Base-by-base conservation (phyloP, 129 eudicot genomes). In the Tagetes patula region DNA sequence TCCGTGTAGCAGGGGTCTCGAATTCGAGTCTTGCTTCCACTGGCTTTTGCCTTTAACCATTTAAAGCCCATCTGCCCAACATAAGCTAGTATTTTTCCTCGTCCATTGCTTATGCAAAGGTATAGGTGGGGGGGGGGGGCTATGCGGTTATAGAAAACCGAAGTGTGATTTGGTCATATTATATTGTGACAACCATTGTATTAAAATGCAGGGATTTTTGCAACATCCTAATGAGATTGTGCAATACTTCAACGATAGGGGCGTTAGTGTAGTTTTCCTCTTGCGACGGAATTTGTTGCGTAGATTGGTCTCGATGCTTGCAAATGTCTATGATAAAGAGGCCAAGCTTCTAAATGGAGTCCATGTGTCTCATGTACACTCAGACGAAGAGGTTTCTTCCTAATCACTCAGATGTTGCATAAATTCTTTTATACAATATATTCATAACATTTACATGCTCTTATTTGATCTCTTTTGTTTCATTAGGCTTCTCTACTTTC, bases 401-500 rank as follows among this genome's bases (percentile, higher is more conserved):
- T n/a, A n/a, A n/a, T n/a, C n/a, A n/a, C n/a, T 2, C 4, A 13
- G 47, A 68, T 47, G 58, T 34, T 33, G 58, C 72, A 68, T 47
- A n/a, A n/a, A 32, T 31, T 13, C 10, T 20, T 10, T 43, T 66
- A n/a, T n/a, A n/a, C n/a, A n/a, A n/a, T n/a, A n/a, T n/a, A n/a
- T n/a, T n/a, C n/a, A n/a, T 65, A n/a, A n/a, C n/a, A n/a, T n/a
- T n/a, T n/a, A n/a, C n/a, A n/a, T n/a, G n/a, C n/a, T n/a, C n/a
- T n/a, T 69, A 36, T 49, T 70, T 42, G 41, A 14, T 55, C 8
- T 45, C 10, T 11, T 12, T 20, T 78, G 47, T 2, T n/a, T n/a
- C n/a, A n/a, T n/a, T 37, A 94, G 99, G 99, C 99, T 45, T 72
- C 83, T 72, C 80, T 89, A 45, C 99, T 94, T 70, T 84, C 97